Percentiles rank a stretch among this genome's conserved stretches.
These are phyloP conservation scores for Spiromastix sp. DNA, from an alignment of 2,329 filamentous ascomycete species.

Conservation along the genomic window DNA sequence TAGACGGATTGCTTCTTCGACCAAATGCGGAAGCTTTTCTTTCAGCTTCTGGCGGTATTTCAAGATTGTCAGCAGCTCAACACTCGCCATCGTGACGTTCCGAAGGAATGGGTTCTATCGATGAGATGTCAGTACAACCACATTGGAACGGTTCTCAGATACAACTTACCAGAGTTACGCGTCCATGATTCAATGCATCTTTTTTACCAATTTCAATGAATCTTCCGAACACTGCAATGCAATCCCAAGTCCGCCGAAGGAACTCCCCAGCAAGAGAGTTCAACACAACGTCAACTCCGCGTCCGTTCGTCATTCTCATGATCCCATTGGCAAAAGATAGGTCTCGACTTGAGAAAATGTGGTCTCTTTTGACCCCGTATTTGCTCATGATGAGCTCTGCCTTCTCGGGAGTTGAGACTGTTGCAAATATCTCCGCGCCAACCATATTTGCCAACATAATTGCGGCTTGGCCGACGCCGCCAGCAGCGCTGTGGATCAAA, in stretches of 20 bases:
- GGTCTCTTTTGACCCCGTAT: conserved; percentile 15
- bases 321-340: conserved; percentile 13
- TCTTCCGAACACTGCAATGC: conserved; percentile 12
- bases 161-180: conserved; percentile 7
- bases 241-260: conserved; percentile 12
- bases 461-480: conserved; percentile 17
- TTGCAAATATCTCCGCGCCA: conserved; percentile 17
- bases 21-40: conserved; percentile 5
- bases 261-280: conserved; percentile 12
- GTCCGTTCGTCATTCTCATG: conserved; percentile 12
- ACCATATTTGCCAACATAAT: conserved; percentile 13
- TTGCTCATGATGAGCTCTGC: conserved; percentile 12
- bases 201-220: conserved; percentile 15
- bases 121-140: neutral
- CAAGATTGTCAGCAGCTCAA: conserved; percentile 12
- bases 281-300: conserved; percentile 14
- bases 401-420: conserved; percentile 15
- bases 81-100: conserved; percentile 11
- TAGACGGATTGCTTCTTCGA: conserved; percentile 9
- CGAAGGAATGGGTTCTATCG: conserved; percentile 9
- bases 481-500: conserved; percentile 18
- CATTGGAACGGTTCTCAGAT: neutral
- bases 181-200: conserved; percentile 8
- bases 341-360: conserved; percentile 16
- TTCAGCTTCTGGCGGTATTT: conserved; percentile 8